These are phyloP conservation scores for Odonthalia washingtoniensis DNA, from an alignment of 31 red algal genomes.

Conservation along the genomic window DNA sequence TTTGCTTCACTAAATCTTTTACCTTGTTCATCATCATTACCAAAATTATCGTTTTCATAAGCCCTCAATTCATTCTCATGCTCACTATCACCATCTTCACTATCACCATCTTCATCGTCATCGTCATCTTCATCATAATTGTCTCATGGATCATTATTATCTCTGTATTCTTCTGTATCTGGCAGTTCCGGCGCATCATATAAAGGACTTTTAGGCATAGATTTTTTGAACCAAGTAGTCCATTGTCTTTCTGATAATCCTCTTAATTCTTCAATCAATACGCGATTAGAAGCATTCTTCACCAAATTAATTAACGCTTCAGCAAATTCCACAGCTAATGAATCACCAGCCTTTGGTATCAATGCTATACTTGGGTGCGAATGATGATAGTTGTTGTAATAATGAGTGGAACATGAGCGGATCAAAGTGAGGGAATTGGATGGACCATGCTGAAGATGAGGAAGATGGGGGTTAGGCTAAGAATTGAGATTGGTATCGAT, in stretches of 20 bases:
- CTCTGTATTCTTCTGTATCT: slow-evolving; percentile 49
- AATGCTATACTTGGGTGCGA: too few species aligned
- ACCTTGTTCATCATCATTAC: slow-evolving; percentile 45
- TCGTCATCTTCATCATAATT: too few species aligned
- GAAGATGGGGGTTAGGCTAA: too few species aligned
- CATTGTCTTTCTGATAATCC: slow-evolving; percentile 74
- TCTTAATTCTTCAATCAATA: slow-evolving; percentile 71
- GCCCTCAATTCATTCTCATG: slow-evolving; percentile 64
- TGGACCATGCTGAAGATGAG: too few species aligned
- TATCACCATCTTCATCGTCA: slow-evolving; percentile 56
- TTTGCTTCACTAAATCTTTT: too few species aligned
- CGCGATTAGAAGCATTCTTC: slow-evolving; percentile 79
- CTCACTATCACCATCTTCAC: slow-evolving; percentile 71
- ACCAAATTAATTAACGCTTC: slow-evolving; percentile 73
- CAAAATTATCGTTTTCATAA: slow-evolving; percentile 64
- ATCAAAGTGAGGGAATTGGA: too few species aligned
- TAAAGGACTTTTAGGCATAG: slow-evolving; percentile 69
- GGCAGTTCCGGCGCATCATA: slow-evolving; percentile 72
- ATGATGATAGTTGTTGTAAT: too few species aligned
- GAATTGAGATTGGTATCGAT: too few species aligned
- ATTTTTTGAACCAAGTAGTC: slow-evolving; percentile 77
- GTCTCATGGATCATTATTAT: too few species aligned
- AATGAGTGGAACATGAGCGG: too few species aligned
- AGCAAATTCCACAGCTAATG: slow-evolving; percentile 77
- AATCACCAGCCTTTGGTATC: slow-evolving; percentile 36